Conservation (phyloP, 257 asterid species). For the Solanum clarkiae region DNA sequence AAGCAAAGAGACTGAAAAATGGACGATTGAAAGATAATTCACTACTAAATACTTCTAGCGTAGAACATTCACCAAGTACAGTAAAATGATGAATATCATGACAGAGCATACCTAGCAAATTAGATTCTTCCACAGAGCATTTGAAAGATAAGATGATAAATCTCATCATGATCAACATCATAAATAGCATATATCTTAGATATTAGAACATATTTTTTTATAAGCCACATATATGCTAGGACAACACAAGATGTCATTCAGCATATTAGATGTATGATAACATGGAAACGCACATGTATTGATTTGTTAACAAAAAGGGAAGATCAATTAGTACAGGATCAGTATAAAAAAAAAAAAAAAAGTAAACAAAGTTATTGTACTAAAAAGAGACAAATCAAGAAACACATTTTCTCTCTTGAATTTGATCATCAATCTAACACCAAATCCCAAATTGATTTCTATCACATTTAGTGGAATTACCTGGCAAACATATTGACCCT, state of each 20-base stretch:
- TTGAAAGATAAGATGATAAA: background rate
- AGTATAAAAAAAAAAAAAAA: background rate
- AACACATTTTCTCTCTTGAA: background rate
- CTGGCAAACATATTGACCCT: slow-evolving; percentile 67
- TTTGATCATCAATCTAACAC: background rate
- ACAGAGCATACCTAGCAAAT: background rate
- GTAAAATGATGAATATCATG: background rate
- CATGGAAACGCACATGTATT: background rate
- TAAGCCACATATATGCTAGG: background rate
- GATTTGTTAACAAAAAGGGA: background rate
- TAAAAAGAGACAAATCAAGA: background rate
- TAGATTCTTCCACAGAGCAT: background rate
- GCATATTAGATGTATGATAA: background rate
- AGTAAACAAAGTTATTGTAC: background rate
- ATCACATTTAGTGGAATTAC: slow-evolving; percentile 11
- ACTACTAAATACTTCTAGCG: background rate
- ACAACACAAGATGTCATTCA: background rate
- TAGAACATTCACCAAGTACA: background rate
- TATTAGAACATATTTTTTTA: background rate
- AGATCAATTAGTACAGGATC: background rate
- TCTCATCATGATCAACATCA: background rate
- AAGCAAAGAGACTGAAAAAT: background rate
- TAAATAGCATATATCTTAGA: background rate
- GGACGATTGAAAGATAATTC: background rate
- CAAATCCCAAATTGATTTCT: background rate